Evolutionary conservation across 805 yeast species (phyloP), one percentile per base, ranked within the genome.

Genomic region (Wickerhamiella azyma): DNA sequence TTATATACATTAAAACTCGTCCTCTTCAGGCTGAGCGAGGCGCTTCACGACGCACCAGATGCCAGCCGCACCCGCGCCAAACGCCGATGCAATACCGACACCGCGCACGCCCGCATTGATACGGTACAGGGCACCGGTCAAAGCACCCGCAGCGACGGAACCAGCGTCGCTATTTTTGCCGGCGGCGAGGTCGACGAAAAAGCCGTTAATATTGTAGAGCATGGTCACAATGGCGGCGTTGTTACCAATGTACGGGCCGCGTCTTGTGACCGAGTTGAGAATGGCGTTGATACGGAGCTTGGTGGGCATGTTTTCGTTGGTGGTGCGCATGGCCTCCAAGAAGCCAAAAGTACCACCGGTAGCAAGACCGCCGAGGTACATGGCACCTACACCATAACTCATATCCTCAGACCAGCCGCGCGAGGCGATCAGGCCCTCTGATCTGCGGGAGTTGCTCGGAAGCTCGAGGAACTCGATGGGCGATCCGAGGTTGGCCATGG

Each of bases 391-490:
- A 55, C 98, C 98, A 65, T 92, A 92, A 74, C 96, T 86, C 53
- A 92, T 72, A 67, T 92, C 97, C 64, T 92, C 98, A 13, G 86
- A 75, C 94, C 96, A 92, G 56, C 94, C 94, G 68, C 96, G 79
- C n/a, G 94, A 82, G 24, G 98, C 96, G 52, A 92, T 74, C 49
- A 89, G 62, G 48, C 96, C 94, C 59, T 84, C 85, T 1, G 94
- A 76, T 37, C 43, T 46, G 28, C 42, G 36, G 28, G 53, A 45
- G 47, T 55, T 55, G 9, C 57, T 54, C 57, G 89, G 96, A 51
- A 92, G 70, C 55, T 89, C 95, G 54, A 92, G 67, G 61, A 79
- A 89, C 63, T 92, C 96, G 43, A 92, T 75, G 47, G 86, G 94
- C 58, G 79, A 79, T 55, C 85, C 94, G 52, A 88, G 71, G 13